Evolutionary conservation across 1,139 yeast species (phyloP), one percentile per base, ranked within the genome.

Genomic region (Arxiozyma telluris): DNA sequence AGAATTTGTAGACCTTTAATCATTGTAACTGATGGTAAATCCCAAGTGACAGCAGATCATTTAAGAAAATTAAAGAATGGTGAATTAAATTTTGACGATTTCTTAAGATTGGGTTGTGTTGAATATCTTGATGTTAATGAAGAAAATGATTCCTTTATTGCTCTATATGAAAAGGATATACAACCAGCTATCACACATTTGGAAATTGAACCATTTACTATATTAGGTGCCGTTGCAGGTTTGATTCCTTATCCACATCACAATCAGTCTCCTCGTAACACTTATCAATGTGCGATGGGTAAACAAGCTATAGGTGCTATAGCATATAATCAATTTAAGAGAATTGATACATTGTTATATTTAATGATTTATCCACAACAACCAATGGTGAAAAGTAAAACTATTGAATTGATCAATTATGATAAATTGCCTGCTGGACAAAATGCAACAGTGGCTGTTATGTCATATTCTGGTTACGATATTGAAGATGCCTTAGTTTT

Each of bases 261-360:
- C 71, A 93, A 93, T 71, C 98, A 93, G 75, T 90, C 97, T 4
- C 98, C 98, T 50, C 85, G 98, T 80, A 93, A 93, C 70, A 93
- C 98, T 0, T 93, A 93, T 75, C 98, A 93, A 75, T 93, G 97
- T 80, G 98, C 98, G 70, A 93, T 93, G 98, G 98, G 98, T 82
- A 93, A 93, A 76, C 99, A 93, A 75, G 98, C 98, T 23, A 93
- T 93, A 71, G 99, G 99, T 61, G 98, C 98, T 9, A 94, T 94
- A 72, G 97, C 96, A 30, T 93, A 93, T 71, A 93, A 93, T 71
- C 98, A 93, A 72, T 87, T 93, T 73, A 81, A 90, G 68, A 83
- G 99, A 72, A 93, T 93, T 62, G 99, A 93, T 68, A 94, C 99
- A 0, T 74, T 93, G 64, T 76, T 94, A 60, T 93, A 93, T 69